Conservation (phyloP, 306 rosid species). For the Cucumis cinereus region DNA sequence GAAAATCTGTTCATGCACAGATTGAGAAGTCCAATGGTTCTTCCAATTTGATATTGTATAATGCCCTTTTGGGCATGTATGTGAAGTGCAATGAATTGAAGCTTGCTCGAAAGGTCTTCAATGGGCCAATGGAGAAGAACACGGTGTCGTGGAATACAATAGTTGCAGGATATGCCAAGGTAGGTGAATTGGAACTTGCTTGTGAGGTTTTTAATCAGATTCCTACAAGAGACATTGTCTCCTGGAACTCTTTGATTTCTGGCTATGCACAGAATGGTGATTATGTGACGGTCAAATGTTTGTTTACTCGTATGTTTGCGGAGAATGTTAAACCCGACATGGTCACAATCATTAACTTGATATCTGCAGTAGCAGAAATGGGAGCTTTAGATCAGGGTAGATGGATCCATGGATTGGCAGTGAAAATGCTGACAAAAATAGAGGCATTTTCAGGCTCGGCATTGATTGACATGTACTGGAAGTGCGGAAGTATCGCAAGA, state of each 20-base stretch:
- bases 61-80: slow-evolving; percentile 51
- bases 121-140: slow-evolving; percentile 28
- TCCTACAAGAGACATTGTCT: slow-evolving; percentile 36
- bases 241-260: slow-evolving; percentile 49
- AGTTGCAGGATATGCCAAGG: slow-evolving; percentile 34
- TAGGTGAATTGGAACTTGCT: slow-evolving; percentile 35
- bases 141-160: slow-evolving; percentile 42
- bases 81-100: slow-evolving; percentile 31
- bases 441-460: slow-evolving; percentile 39
- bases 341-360: slow-evolving; percentile 29
- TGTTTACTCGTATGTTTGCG: slow-evolving; percentile 20
- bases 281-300: slow-evolving; percentile 12
- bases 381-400: slow-evolving; percentile 42
- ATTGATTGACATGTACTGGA: slow-evolving; percentile 46
- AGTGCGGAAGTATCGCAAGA: slow-evolving; percentile 32
- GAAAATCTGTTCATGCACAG: slow-evolving; percentile 53
- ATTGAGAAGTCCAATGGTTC: slow-evolving; percentile 21
- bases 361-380: slow-evolving; percentile 34
- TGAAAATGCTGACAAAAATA: slow-evolving; percentile 23
- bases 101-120: slow-evolving; percentile 19
- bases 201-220: slow-evolving; percentile 24
- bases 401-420: slow-evolving; percentile 28
- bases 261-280: slow-evolving; percentile 32
- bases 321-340: slow-evolving; percentile 27
- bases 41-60: slow-evolving; percentile 36